These are phyloP conservation scores for Rosa multiflora DNA, from an alignment of 306 rosid genomes.

Conservation along the genomic window DNA sequence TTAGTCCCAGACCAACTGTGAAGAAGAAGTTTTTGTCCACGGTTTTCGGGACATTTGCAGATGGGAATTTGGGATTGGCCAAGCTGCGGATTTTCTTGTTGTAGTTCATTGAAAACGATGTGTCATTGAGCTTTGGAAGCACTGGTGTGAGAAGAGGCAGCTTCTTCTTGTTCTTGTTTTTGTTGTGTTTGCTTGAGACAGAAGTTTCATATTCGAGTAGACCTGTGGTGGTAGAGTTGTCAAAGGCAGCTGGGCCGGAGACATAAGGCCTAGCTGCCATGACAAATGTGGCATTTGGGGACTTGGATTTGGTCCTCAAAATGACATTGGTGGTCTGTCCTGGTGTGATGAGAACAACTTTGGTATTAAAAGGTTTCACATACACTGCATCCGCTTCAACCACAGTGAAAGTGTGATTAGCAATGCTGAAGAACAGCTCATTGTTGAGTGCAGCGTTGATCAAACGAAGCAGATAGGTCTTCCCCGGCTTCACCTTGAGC, in stretches of 20 bases:
- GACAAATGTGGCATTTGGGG: conserved; percentile 51
- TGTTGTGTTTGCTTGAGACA: conserved; percentile 15
- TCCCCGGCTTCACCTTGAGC: conserved; percentile 67
- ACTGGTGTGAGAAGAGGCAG: conserved; percentile 45
- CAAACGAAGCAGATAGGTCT: conserved; percentile 53
- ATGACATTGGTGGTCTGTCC: conserved; percentile 71
- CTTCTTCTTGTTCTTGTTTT: conserved; percentile 25
- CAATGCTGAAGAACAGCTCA: conserved; percentile 74
- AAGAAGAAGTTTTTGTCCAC: conserved; percentile 52
- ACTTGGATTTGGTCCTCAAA: conserved; percentile 46
- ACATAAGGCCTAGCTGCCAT: conserved; percentile 63
- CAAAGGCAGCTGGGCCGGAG: conserved; percentile 60
- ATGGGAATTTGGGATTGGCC: conserved; percentile 45
- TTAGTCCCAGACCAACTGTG: conserved; percentile 61
- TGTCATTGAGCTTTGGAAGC: conserved; percentile 62
- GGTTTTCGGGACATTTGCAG: conserved; percentile 52
- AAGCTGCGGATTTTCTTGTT: conserved; percentile 51
- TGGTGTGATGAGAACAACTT: conserved; percentile 58
- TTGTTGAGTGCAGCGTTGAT: conserved; percentile 65
- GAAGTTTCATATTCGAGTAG: conserved; percentile 49
- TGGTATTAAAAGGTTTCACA: conserved; percentile 55
- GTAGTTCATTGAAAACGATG: conserved; percentile 46
- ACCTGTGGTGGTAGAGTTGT: conserved; percentile 66
- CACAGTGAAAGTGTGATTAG: conserved; percentile 63
- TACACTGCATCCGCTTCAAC: conserved; percentile 75